These are phyloP conservation scores for Lactifluus pinguis DNA, from an alignment of 768 basidiomycete species.

Conservation along the genomic window DNA sequence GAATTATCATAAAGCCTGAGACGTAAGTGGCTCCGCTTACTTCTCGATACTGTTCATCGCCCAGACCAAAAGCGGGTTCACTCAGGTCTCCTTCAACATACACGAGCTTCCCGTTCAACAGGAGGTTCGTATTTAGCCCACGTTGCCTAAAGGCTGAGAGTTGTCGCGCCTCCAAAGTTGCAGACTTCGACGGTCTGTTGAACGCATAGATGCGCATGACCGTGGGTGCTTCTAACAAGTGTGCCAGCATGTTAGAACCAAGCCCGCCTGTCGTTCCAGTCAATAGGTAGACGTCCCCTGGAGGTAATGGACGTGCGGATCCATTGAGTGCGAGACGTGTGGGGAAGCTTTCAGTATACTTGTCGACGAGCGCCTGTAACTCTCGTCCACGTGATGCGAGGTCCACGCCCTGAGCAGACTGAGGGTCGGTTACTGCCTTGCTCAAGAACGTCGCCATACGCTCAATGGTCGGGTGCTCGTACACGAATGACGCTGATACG, in stretches of 20 bases:
- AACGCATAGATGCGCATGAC: conserved; percentile 22
- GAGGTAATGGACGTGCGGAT: not conserved
- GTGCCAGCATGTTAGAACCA: conserved; percentile 21
- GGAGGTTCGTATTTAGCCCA: conserved; percentile 16
- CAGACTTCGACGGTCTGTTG: conserved; percentile 15
- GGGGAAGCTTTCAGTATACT: conserved; percentile 21
- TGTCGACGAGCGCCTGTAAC: conserved; percentile 19
- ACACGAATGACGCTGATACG: conserved; percentile 21
- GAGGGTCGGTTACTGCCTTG: conserved; percentile 2
- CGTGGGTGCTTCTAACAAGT: conserved; percentile 7
- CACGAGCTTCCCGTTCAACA: conserved; percentile 19
- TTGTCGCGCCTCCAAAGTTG: conserved; percentile 15
- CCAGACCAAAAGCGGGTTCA: conserved; percentile 8
- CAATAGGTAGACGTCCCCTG: conserved; percentile 17
- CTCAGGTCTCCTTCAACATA: conserved; percentile 21
- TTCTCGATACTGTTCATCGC: conserved; percentile 11
- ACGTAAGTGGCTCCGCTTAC: not conserved
- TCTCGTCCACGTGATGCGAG: conserved; percentile 10
- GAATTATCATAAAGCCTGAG: not conserved
- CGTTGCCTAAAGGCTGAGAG: conserved; percentile 13
- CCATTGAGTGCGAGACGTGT: not conserved
- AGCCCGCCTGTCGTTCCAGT: conserved; percentile 23
- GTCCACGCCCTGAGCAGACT: not conserved
- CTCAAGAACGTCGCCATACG: conserved; percentile 16
- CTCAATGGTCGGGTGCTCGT: conserved; percentile 20